Evolutionary conservation across 2,329 filamentous ascomycete species (phyloP), one percentile per base, ranked within the genome.

Genomic region (Thielaviopsis euricoi): DNA sequence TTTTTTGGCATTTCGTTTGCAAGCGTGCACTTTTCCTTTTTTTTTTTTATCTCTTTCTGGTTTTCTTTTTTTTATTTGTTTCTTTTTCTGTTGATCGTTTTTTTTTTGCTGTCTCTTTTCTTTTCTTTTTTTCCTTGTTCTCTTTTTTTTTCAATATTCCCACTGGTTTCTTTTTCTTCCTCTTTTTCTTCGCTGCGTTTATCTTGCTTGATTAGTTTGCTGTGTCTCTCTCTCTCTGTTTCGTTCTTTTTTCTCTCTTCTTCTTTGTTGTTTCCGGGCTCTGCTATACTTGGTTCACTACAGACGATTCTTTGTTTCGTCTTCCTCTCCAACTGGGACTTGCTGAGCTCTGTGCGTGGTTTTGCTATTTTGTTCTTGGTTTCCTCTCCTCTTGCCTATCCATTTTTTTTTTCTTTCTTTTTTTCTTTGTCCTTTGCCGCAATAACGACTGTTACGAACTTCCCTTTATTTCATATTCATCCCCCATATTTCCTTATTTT

Each of bases 361-460:
- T 52, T 37, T 29, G 7, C 37, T 50, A 17, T 7, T 49, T 26
- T 26, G 50, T 19, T 29, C n/a, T 56, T 51, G 19, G 10, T 46
- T 43, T 26, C 23, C 29, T 55, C 49, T n/a, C n/a, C n/a, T n/a
- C n/a, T 58, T 51, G 19, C 13, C n/a, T 33, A 19, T 46, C 33
- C 52, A 12, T 43, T 12, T 29, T 29, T 19, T 17, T 12, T n/a
- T 22, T 29, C 40, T 25, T 37, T 19, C n/a, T 49, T 53, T 25
- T 23, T 53, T 21, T 17, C 10, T 29, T 29, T 22, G n/a, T 52
- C 43, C 49, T 52, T 52, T 26, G 25, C 49, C 46, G 52, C 40
- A 29, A 53, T 57, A 57, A 57, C 29, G 56, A 57, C 56, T 49
- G 50, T 57, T 48, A 57, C 33, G 56, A 57, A 56, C 19, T 19